A percentile compares a stretch with the other conserved stretches of the same genome.
Conservation (phyloP, 257 asterid species). For the Salvia rosmarinus region DNA sequence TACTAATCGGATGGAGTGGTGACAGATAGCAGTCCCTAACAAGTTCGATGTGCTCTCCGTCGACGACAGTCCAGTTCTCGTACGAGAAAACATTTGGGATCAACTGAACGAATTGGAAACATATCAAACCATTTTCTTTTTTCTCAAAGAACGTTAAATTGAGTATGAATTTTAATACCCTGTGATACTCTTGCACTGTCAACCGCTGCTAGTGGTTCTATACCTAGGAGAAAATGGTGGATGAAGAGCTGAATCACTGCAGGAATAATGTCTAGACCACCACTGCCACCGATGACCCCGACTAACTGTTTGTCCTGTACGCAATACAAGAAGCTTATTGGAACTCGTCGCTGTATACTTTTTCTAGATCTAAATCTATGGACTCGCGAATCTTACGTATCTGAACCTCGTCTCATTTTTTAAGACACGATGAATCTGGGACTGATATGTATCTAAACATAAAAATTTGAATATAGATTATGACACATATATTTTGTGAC, state of each 20-base stretch:
- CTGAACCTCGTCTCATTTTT: no score
- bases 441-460: no score
- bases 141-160: not conserved
- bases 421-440: no score
- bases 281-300: constrained; percentile 92
- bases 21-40: no score
- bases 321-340: not conserved
- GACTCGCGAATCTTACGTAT: no score
- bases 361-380: not conserved
- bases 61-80: constrained; percentile 82
- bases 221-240: constrained; percentile 78
- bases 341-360: not conserved
- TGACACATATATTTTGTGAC: no score
- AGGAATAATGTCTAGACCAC: constrained; percentile 79
- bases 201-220: constrained; percentile 78
- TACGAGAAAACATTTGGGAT: constrained; percentile 75
- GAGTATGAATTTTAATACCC: constrained; percentile 40
- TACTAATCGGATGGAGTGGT: no score
- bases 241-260: constrained; percentile 83
- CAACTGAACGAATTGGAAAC: constrained; percentile 48
- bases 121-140: not conserved
- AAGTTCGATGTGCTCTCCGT: constrained; percentile 87
- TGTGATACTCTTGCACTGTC: constrained; percentile 82
- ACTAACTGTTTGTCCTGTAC: constrained; percentile 74
- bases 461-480: no score